A percentile compares a stretch with the other conserved stretches of the same genome.
Evolutionary conservation across 2,329 filamentous ascomycete genomes (phyloP).

Genomic region (Aureobasidium sp.): DNA sequence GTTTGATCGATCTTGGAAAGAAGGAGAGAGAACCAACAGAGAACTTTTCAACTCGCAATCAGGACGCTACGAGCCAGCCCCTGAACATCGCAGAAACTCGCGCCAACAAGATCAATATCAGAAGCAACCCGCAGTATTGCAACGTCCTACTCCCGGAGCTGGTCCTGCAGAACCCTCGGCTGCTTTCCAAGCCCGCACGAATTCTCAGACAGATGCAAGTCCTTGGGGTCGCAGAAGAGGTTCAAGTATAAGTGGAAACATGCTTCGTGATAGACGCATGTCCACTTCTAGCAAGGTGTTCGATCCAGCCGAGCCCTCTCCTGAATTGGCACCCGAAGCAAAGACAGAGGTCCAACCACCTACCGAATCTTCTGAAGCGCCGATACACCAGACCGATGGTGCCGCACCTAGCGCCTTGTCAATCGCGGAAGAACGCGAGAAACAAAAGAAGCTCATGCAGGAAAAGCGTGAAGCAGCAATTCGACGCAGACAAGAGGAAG

Average conservation of each 20-base stretch:
- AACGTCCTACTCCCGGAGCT: conserved; percentile 58
- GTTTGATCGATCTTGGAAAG: conserved; percentile 79
- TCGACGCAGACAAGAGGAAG: conserved; percentile 56
- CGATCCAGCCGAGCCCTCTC: conserved; percentile 19
- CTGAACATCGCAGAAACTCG: conserved; percentile 62
- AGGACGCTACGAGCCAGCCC: conserved; percentile 81
- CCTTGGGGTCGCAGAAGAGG: conserved; percentile 68
- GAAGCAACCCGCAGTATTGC: conserved; percentile 69
- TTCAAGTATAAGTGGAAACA: conserved; percentile 75
- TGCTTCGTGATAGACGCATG: conserved; percentile 56
- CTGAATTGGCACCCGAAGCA: conserved; percentile 18
- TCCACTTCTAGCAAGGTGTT: conserved; percentile 42
- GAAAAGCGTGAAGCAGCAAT: conserved; percentile 62
- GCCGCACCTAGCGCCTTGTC: conserved; percentile 14
- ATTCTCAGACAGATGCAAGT: conserved; percentile 50
- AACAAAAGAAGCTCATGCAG: conserved; percentile 47
- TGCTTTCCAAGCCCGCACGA: conserved; percentile 72
- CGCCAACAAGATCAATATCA: conserved; percentile 57
- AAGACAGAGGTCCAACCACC: conserved; percentile 23
- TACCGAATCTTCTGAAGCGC: conserved; percentile 16
- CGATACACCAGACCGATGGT: conserved; percentile 1
- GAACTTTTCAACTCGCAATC: conserved; percentile 95
- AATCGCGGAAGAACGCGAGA: conserved; percentile 13
- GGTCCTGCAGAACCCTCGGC: conserved; percentile 72
- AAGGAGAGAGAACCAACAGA: conserved; percentile 53